Evolutionary conservation across 2,329 filamentous ascomycete genomes (phyloP).

Genomic region (Phaeomoniella chlamydospora): DNA sequence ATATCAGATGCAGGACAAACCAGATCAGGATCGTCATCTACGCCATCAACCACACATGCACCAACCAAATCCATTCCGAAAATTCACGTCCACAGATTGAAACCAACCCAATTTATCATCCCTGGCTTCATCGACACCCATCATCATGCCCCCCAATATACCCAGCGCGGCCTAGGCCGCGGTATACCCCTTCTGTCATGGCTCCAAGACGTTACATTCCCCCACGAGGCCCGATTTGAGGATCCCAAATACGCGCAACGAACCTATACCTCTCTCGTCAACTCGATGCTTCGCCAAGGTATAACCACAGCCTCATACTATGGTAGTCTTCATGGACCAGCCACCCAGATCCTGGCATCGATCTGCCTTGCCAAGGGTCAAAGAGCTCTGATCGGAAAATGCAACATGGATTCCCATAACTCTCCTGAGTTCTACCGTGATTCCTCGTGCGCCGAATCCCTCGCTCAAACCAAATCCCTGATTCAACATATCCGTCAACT

Average conservation of each 20-base stretch:
- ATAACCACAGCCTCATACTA: slow-evolving; percentile 50
- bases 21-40: too few species aligned
- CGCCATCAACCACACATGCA: too few species aligned
- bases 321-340: slow-evolving; percentile 38
- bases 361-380: slow-evolving; percentile 39
- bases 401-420: slow-evolving; percentile 44
- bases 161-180: slow-evolving; percentile 28
- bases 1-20: too few species aligned
- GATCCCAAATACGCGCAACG: slow-evolving; percentile 37
- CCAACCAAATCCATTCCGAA: too few species aligned
- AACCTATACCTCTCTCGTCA: slow-evolving; percentile 38
- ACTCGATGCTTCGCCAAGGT: slow-evolving; percentile 45
- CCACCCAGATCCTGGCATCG: slow-evolving; percentile 43
- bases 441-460: slow-evolving; percentile 7
- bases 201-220: slow-evolving; percentile 50
- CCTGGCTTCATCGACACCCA: slow-evolving; percentile 53
- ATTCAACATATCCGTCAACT: slow-evolving; percentile 25
- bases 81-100: neutral
- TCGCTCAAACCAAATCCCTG: slow-evolving; percentile 11
- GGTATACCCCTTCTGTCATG: slow-evolving; percentile 37
- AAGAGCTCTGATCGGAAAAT: slow-evolving; percentile 47
- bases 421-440: slow-evolving; percentile 17
- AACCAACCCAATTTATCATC: slow-evolving; percentile 37
- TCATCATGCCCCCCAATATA: slow-evolving; percentile 49
- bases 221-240: slow-evolving; percentile 45